These are phyloP conservation scores for Fusarium torreyae DNA, from an alignment of 2,329 filamentous ascomycete species.

Conservation along the genomic window DNA sequence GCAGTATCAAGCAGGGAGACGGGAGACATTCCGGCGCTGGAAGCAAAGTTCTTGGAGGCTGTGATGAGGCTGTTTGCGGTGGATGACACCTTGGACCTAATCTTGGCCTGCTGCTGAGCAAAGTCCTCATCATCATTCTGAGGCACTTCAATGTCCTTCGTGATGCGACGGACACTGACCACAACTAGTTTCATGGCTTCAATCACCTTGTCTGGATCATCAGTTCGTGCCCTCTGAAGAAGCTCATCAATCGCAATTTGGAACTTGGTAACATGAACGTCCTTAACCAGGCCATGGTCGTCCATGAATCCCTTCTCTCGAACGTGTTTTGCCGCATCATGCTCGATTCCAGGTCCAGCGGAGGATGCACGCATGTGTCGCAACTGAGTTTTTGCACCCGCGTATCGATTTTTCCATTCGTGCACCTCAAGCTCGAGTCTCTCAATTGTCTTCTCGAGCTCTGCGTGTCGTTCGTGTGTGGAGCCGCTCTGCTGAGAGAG, in stretches of 20 bases:
- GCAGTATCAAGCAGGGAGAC: conserved; percentile 95
- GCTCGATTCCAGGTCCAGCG: conserved; percentile 77
- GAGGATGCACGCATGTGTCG: conserved; percentile 86
- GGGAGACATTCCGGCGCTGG: conserved; percentile 86
- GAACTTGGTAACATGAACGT: conserved; percentile 94
- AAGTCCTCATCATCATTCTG: conserved; percentile 67
- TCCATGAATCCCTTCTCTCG: conserved; percentile 78
- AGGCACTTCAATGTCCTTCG: conserved; percentile 80
- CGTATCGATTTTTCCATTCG: conserved; percentile 92
- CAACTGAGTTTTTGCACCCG: conserved; percentile 88
- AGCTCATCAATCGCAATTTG: conserved; percentile 95
- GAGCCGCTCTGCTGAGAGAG: conserved; percentile 85
- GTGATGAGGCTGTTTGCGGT: conserved; percentile 97
- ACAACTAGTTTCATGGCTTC: conserved; percentile 91
- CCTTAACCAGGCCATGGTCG: conserved; percentile 84
- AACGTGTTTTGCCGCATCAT: conserved; percentile 77
- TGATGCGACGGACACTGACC: conserved; percentile 85
- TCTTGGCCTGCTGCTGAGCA: conserved; percentile 73
- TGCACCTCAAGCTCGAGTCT: conserved; percentile 86
- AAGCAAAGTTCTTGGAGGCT: conserved; percentile 90
- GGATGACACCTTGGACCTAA: conserved; percentile 87
- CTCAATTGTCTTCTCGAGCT: conserved; percentile 81
- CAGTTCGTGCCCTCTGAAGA: conserved; percentile 80
- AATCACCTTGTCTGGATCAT: conserved; percentile 81
- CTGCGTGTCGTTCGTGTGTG: conserved; percentile 85